phyloP scores from a whole-genome alignment of 345 rosid genomes.

The Acer campestre region DNA sequence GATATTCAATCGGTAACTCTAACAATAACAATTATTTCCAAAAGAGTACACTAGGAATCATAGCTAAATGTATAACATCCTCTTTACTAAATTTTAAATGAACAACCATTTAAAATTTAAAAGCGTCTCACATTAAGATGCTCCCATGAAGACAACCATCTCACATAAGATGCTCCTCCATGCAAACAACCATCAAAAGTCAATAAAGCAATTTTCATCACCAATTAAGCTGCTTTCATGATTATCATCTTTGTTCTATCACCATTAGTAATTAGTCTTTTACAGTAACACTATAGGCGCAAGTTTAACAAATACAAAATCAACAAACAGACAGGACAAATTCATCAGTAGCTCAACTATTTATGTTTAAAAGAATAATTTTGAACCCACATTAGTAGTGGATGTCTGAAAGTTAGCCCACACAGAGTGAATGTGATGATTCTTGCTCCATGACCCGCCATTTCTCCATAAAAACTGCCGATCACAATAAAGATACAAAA shows the following conservation, averaged over 20 bases:
- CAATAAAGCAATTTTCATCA: background rate
- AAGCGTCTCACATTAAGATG: background rate
- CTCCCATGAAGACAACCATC: background rate
- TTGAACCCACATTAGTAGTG: slow-evolving; percentile 73
- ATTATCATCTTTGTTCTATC: background rate
- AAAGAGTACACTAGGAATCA: background rate
- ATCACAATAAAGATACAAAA: slow-evolving; percentile 16
- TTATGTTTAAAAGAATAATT: slow-evolving; percentile 1
- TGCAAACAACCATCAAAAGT: background rate
- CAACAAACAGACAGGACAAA: background rate
- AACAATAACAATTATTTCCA: background rate
- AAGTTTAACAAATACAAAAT: background rate
- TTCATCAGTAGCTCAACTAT: background rate
- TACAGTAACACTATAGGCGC: background rate
- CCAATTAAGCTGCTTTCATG: background rate
- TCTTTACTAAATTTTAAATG: background rate
- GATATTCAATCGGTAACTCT: background rate
- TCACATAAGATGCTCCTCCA: background rate
- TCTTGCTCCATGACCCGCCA: slow-evolving; percentile 69
- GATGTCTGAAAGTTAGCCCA: slow-evolving; percentile 99
- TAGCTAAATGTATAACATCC: background rate
- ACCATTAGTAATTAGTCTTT: background rate
- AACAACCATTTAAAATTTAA: background rate
- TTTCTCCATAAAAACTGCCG: slow-evolving; percentile 86
- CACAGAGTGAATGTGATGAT: slow-evolving; percentile 71